Base-by-base conservation (phyloP, 768 basidiomycete genomes). In the Pleurotus giganteus region DNA sequence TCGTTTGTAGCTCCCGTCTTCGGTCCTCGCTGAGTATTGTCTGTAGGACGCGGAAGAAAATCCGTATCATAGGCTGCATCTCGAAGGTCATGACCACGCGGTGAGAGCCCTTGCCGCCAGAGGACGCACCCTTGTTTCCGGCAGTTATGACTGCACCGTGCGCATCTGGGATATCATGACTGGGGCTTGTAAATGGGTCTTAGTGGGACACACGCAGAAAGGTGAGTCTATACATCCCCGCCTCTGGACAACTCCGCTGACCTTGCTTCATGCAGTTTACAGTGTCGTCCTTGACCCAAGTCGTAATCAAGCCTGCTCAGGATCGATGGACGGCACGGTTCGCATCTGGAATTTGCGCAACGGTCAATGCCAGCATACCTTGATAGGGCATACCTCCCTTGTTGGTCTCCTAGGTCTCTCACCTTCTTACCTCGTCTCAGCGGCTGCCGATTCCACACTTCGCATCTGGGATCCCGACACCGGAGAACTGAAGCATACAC, bases 251-350 rank as follows among this genome's bases (percentile, higher is more conserved):
- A 27, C n/a, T n/a, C 53, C 27, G 36, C 47, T 42, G 34, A 49
- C 34, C 19, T 23, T 47, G 52, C 19, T 52, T 28, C 45, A 53
- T n/a, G n/a, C 69, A 94, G 96, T 98, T 4, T 98, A 98, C 75
- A 94, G 91, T 67, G 92, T 98, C 49, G 94, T 95, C 9, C 81
- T 95, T 36, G 96, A 98, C 66, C 80, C 86, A 36, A 74, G 77
- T 44, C 89, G 94, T 17, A 85, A 92, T 52, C 91, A 94, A 66
- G 93, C 93, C 24, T 94, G 92, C 60, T 98, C 97, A 2, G 96
- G 96, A 6, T 98, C 95, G 3, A 96, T 98, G 95, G 96, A 98
- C 69, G 91, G 93, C 43, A 95, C 93, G 1, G 95, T 98, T 58
- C 91, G 92, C 46, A 84, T 99, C 31, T 99, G 96, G 96, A 88